Evolutionary conservation across 192 early-diverging fungal genomes (phyloP).

Genomic region (Glomus cerebriforme): DNA sequence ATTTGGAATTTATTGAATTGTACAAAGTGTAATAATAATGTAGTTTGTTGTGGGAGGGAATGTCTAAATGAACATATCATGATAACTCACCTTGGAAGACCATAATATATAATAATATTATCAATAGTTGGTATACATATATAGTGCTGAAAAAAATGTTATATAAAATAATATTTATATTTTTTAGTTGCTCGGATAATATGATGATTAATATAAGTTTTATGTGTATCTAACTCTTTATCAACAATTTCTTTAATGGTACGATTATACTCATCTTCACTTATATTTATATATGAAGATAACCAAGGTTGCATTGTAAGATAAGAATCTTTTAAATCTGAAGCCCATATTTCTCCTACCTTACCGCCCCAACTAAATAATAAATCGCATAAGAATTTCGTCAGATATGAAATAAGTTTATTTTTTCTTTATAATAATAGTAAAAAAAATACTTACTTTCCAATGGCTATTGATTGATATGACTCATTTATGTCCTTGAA

Average conservation of each 20-base stretch:
- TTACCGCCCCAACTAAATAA: slow-evolving; percentile 16
- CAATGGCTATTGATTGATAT: slow-evolving; percentile 9
- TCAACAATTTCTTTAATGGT: slow-evolving; percentile 12
- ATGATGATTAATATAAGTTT: slow-evolving; percentile 12
- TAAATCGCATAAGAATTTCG: neutral
- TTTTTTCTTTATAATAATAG: too few species aligned
- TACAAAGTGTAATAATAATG: neutral
- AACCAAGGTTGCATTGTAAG: slow-evolving; percentile 25
- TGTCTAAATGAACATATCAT: neutral
- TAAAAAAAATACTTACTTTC: slow-evolving; percentile 8
- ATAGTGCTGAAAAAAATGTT: neutral
- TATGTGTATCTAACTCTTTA: neutral
- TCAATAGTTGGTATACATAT: neutral
- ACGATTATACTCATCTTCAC: slow-evolving; percentile 15
- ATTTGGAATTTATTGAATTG: neutral
- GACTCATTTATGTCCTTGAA: slow-evolving; percentile 1
- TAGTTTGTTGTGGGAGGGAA: neutral
- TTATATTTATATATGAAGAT: neutral
- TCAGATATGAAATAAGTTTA: neutral
- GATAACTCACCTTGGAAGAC: neutral
- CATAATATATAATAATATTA: neutral
- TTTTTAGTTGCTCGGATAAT: neutral
- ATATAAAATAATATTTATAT: neutral
- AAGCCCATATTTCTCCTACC: slow-evolving; percentile 19
- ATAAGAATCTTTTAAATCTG: neutral